Evolutionary conservation across 129 eudicot species (phyloP), one percentile per base, ranked within the genome.

Genomic region (Pseudognaphalium luteoalbum): DNA sequence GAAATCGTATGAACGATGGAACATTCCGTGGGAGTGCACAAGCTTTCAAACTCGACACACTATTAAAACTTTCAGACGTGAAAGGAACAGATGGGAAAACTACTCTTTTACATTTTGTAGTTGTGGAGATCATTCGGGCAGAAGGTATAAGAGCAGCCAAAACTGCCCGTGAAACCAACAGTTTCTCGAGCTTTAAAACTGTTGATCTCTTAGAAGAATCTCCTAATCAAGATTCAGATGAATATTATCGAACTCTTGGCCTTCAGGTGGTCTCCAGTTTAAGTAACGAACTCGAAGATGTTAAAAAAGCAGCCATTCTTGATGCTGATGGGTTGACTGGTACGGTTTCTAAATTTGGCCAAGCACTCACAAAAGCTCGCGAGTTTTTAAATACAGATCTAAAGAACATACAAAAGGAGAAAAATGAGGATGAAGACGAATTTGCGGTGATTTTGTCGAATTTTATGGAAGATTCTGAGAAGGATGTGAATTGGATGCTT

Each of bases 21-120:
- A 95, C 99, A 37, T 95, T 86, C 73, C 97, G 97, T 22, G 99
- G 99, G 20, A 92, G 96, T 47, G 99, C 99, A 51, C 97, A 91
- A 83, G 99, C 99, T 39, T 95, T 95, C 75, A 95, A 95, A 75
- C 96, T 95, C 11, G 99, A 95, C 76, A 95, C 99, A 2, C 90
- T 95, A 39, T 77, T 95, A 61, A 95, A 95, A 59, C 81, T 95
- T 75, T 82, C 97, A 17, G 99, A 95, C 70, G 99, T 95, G 3
- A 95, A 85, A 85, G 97, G 97, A 59, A 79, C 83, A 44, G 99
- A 95, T 66, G 97, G 97, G 57, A 95, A 95, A 78, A 95, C 97
- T 22, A 95, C 99, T 34, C 89, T 95, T 73, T 76, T 95, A 42
- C 99, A 95, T 84, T 95, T 95, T 74, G 99, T 95, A 50, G 99